These are phyloP conservation scores for Crithidia brevicula DNA, from an alignment of 208 protist species.

Conservation along the genomic window DNA sequence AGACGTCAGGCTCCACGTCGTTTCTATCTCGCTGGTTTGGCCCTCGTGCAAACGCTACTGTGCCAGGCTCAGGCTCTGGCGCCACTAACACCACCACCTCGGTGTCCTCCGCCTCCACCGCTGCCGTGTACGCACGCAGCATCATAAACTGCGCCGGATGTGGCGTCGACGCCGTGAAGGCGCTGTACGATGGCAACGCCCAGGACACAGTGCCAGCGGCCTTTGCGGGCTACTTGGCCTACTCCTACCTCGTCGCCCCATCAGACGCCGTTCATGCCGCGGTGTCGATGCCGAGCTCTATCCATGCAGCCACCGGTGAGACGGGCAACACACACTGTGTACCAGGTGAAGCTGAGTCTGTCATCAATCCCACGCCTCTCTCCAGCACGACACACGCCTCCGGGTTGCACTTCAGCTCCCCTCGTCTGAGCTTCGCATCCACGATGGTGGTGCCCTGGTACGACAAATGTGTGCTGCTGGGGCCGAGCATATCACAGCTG, in stretches of 20 bases:
- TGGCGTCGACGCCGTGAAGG: conserved; percentile 62
- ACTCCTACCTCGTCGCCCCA: conserved; percentile 67
- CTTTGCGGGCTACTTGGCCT: conserved; percentile 42
- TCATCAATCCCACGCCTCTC: background rate
- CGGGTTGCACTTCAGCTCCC: conserved; percentile 58
- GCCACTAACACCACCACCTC: background rate
- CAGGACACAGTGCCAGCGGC: conserved; percentile 35
- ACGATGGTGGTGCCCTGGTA: conserved; percentile 77
- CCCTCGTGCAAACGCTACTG: background rate
- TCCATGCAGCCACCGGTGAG: no score
- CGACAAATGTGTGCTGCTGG: conserved; percentile 74
- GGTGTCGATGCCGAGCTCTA: background rate
- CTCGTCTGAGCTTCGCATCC: conserved; percentile 67
- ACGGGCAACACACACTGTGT: no score
- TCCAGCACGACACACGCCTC: background rate
- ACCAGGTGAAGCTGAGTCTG: no score
- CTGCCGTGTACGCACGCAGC: conserved; percentile 48
- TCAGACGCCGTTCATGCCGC: conserved; percentile 37
- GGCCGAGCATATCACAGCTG: conserved; percentile 53
- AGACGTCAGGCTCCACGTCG: no score
- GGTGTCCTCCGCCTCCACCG: background rate
- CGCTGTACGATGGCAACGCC: conserved; percentile 44
- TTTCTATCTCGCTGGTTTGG: background rate
- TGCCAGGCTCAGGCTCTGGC: background rate
- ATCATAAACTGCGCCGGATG: conserved; percentile 78